Evolutionary conservation across 148 eudicot species (phyloP), one percentile per base, ranked within the genome.

Genomic region (Bassia scoparia): DNA sequence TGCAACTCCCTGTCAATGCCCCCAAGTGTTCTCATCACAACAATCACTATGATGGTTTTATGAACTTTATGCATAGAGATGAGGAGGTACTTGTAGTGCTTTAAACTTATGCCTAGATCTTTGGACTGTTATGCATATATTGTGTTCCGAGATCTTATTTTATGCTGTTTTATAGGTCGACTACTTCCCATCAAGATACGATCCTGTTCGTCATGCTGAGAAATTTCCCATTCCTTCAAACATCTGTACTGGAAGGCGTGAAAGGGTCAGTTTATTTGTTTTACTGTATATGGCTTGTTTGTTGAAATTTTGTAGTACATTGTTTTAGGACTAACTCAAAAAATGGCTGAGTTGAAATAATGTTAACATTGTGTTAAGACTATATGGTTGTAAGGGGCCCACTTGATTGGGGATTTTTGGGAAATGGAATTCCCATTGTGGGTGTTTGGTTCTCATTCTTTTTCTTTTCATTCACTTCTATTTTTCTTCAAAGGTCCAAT

Each of bases 51-150:
- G 98, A 93, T 0, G 98, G 98, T 26, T 80, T 80, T 78, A 93
- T 93, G 97, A 93, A 93, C 83, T 90, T 93, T 69, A 87, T 93
- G 98, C 97, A 90, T 83, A 85, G 98, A 81, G 92, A 93, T 87
- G 98, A 93, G 85, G 98, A 93, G 97, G 98, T 89, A 87, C 16
- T 20, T 13, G 33, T 2, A 43, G 29, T n/a, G 59, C 6, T 67
- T 18, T 8, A 0, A 33, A 14, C 33, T 5, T 73, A 0, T 69
- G 27, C 1, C 37, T 2, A 10, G n/a, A 21, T 62, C 23, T 27
- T 52, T 43, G 18, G 16, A 53, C 41, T 59, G n/a, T 29, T 58
- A 23, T 61, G 29, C 31, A 23, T 61, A 16, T 35, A 23, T 41
- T 29, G 34, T 67, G 38, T 58, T 35, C 41, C 56, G 21, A 72